These are phyloP conservation scores for Fusarium udum DNA, from an alignment of 2,329 filamentous ascomycete genomes.

Conservation along the genomic window DNA sequence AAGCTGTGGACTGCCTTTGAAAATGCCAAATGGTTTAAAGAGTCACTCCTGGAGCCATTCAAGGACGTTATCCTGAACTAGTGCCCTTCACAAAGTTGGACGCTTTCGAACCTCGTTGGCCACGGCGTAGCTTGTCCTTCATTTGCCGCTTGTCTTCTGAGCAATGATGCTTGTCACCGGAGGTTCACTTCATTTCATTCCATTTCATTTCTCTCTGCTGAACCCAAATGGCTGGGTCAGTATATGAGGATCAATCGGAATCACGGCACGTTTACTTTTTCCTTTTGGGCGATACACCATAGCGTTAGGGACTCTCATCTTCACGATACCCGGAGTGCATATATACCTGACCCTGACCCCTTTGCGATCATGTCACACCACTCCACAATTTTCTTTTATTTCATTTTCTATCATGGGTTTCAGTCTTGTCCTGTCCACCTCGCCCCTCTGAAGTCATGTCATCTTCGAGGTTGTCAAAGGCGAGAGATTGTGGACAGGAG, in stretches of 20 bases:
- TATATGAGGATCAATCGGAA: slow-evolving; percentile 41
- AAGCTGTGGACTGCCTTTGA: slow-evolving; percentile 92
- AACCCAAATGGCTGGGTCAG: slow-evolving; percentile 21
- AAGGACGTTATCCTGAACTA: slow-evolving; percentile 38
- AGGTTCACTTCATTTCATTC: not conserved
- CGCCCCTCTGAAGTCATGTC: slow-evolving; percentile 27
- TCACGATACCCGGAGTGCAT: slow-evolving; percentile 55
- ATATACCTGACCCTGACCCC: slow-evolving; percentile 47
- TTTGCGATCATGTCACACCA: slow-evolving; percentile 50
- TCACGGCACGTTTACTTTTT: slow-evolving; percentile 44
- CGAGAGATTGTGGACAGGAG: slow-evolving; percentile 34
- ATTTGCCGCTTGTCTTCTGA: slow-evolving; percentile 8
- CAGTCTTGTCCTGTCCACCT: slow-evolving; percentile 27
- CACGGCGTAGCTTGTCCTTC: slow-evolving; percentile 25
- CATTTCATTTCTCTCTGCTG: slow-evolving; percentile 10
- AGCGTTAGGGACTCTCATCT: slow-evolving; percentile 49
- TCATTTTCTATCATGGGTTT: slow-evolving; percentile 24
- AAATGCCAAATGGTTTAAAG: slow-evolving; percentile 82
- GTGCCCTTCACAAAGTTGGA: not conserved
- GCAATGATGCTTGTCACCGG: slow-evolving; percentile 8
- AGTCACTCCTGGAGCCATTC: slow-evolving; percentile 54
- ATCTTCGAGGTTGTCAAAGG: slow-evolving; percentile 24
- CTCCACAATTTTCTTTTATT: slow-evolving; percentile 45
- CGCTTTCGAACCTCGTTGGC: slow-evolving; percentile 4
- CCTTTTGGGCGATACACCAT: slow-evolving; percentile 47